Percentiles rank a stretch among this genome's conserved stretches.
Conservation (phyloP, 2,329 filamentous ascomycete species). For the Phialophora expanda region DNA sequence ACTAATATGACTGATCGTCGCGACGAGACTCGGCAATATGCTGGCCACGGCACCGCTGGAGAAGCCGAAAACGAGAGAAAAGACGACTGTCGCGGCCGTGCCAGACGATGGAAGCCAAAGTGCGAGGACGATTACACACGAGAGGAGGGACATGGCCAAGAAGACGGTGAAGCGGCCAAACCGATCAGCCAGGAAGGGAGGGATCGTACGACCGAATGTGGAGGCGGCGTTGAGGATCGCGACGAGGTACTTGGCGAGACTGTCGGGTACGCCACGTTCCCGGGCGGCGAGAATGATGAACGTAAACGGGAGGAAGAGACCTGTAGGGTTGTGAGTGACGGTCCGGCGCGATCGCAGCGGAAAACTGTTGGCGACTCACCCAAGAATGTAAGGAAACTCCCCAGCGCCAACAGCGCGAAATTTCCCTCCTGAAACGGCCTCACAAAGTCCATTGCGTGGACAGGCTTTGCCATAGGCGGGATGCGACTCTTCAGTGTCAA, state of each 20-base stretch:
- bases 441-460: constrained; percentile 43
- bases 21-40: constrained; percentile 66
- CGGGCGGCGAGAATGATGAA: constrained; percentile 40
- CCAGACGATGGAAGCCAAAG: constrained; percentile 61
- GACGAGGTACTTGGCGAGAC: constrained; percentile 59
- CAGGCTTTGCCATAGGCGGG: constrained; percentile 46
- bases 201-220: constrained; percentile 45
- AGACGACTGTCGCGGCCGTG: constrained; percentile 65
- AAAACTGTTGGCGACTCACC: constrained; percentile 35
- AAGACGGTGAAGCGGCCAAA: constrained; percentile 41
- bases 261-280: constrained; percentile 54
- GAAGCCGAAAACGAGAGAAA: constrained; percentile 71
- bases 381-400: constrained; percentile 54
- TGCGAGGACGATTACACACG: constrained; percentile 57
- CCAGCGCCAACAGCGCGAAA: constrained; percentile 39
- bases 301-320: constrained; percentile 43
- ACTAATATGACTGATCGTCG: constrained; percentile 71
- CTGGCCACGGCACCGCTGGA: constrained; percentile 70
- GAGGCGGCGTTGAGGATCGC: constrained; percentile 59
- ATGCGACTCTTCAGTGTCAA: constrained; percentile 61
- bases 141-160: constrained; percentile 45
- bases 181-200: constrained; percentile 43
- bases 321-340: constrained; percentile 36
- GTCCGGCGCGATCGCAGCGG: not conserved
- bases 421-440: constrained; percentile 40